Percentiles rank a stretch among this genome's conserved stretches.
Evolutionary conservation across 2,329 filamentous ascomycete genomes (phyloP).

Genomic region (Penicillium sp.): DNA sequence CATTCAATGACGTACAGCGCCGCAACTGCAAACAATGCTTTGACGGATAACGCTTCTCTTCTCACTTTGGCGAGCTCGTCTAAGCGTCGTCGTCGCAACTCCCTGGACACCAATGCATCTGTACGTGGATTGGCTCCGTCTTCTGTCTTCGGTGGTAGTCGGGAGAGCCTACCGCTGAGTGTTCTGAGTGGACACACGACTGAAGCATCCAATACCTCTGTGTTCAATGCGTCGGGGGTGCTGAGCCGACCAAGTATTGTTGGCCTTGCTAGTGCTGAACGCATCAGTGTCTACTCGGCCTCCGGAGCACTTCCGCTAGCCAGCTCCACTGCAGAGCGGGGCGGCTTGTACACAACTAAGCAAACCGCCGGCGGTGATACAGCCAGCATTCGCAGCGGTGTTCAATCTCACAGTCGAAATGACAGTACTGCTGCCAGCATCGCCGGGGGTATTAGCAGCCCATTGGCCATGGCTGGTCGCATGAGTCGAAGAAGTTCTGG

Average conservation of each 20-base stretch:
- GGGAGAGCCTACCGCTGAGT: slow-evolving; percentile 63
- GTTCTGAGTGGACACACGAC: slow-evolving; percentile 58
- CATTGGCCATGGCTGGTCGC: slow-evolving; percentile 52
- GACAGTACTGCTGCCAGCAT: slow-evolving; percentile 82
- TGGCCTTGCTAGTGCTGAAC: slow-evolving; percentile 58
- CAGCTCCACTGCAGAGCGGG: slow-evolving; percentile 68
- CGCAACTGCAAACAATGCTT: slow-evolving; percentile 63
- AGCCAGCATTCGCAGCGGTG: slow-evolving; percentile 74
- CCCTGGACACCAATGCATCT: slow-evolving; percentile 65
- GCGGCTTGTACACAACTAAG: slow-evolving; percentile 72
- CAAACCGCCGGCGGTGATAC: slow-evolving; percentile 60
- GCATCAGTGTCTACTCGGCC: slow-evolving; percentile 71
- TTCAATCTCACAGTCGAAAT: slow-evolving; percentile 72
- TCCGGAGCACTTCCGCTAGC: slow-evolving; percentile 61
- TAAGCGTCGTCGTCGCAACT: slow-evolving; percentile 63
- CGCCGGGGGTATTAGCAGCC: slow-evolving; percentile 56
- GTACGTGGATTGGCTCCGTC: slow-evolving; percentile 63
- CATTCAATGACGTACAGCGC: slow-evolving; percentile 59
- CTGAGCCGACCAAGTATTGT: slow-evolving; percentile 53
- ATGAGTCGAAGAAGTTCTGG: slow-evolving; percentile 47
- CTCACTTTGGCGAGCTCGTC: slow-evolving; percentile 65
- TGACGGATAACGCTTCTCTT: slow-evolving; percentile 66
- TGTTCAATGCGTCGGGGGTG: slow-evolving; percentile 41
- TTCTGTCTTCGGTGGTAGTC: slow-evolving; percentile 63
- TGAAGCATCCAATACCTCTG: slow-evolving; percentile 44